Conservation (phyloP, 345 rosid genomes). For the Gossypium stocksii region DNA sequence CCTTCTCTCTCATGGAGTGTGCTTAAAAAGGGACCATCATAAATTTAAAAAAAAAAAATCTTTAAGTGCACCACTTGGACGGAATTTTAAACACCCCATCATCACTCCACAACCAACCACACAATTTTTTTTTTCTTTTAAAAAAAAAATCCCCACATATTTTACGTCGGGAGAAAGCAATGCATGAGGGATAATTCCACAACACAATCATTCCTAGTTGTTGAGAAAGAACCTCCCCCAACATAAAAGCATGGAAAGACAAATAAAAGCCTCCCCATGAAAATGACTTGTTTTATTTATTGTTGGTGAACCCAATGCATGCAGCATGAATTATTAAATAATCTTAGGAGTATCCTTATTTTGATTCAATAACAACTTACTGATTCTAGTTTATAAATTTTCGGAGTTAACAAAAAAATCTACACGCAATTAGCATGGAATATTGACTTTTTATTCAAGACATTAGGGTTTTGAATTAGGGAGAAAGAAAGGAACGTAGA, state of each 20-base stretch:
- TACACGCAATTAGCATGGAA: background rate
- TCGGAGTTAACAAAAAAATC: background rate
- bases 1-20: conserved; percentile 10
- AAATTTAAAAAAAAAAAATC: background rate
- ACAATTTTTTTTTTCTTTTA: background rate
- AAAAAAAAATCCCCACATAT: conserved; percentile 12
- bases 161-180: conserved; percentile 89
- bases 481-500: conserved; percentile 36
- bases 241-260: conserved; percentile 32
- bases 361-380: background rate
- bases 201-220: conserved; percentile 60
- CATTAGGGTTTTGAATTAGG: background rate
- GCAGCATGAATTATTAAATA: conserved; percentile 20
- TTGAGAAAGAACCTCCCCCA: conserved; percentile 22
- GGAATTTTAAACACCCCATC: conserved; percentile 32
- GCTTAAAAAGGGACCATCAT: conserved; percentile 20
- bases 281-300: conserved; percentile 8
- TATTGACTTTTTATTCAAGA: conserved; percentile 12
- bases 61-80: conserved; percentile 51
- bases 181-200: conserved; percentile 82
- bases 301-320: conserved; percentile 34
- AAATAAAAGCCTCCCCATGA: conserved; percentile 18
- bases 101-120: conserved; percentile 31
- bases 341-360: background rate
- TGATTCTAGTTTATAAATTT: background rate